Conservation (phyloP, 192 early-diverging fungal species). For the Spinellus fusiger region DNA sequence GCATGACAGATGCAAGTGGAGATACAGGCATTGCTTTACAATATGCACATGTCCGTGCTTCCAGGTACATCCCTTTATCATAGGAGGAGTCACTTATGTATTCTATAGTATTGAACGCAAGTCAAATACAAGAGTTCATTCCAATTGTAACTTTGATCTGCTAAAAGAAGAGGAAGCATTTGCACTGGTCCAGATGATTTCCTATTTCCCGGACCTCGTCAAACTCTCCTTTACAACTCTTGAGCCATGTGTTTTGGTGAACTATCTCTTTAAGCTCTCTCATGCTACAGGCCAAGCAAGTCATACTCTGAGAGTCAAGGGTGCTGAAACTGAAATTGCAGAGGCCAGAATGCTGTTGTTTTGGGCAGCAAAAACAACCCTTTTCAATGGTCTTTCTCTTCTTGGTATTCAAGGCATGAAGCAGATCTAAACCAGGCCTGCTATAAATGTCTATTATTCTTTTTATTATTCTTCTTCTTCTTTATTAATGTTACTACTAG, state of each 20-base stretch:
- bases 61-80: constrained; percentile 46
- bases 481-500: no score
- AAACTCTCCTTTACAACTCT: constrained; percentile 46
- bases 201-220: constrained; percentile 79
- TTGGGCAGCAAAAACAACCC: constrained; percentile 66
- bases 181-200: constrained; percentile 65
- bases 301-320: constrained; percentile 60
- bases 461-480: no score
- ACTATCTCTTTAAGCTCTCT: constrained; percentile 69
- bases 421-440: constrained; percentile 88
- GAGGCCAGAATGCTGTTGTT: constrained; percentile 74
- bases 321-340: constrained; percentile 57
- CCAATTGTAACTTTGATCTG: constrained; percentile 47
- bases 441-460: no score
- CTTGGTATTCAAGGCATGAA: constrained; percentile 75
- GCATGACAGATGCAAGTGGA: constrained; percentile 86
- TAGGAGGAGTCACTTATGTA: neutral
- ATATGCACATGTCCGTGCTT: constrained; percentile 92
- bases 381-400: constrained; percentile 72
- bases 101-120: constrained; percentile 62
- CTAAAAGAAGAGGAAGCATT: constrained; percentile 65
- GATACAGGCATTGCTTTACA: constrained; percentile 95
- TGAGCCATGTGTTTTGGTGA: constrained; percentile 75
- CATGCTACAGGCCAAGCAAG: constrained; percentile 74
- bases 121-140: constrained; percentile 38